phyloP scores from a whole-genome alignment of 371 early-diverging fungal species.

The Mortierella sp. region DNA sequence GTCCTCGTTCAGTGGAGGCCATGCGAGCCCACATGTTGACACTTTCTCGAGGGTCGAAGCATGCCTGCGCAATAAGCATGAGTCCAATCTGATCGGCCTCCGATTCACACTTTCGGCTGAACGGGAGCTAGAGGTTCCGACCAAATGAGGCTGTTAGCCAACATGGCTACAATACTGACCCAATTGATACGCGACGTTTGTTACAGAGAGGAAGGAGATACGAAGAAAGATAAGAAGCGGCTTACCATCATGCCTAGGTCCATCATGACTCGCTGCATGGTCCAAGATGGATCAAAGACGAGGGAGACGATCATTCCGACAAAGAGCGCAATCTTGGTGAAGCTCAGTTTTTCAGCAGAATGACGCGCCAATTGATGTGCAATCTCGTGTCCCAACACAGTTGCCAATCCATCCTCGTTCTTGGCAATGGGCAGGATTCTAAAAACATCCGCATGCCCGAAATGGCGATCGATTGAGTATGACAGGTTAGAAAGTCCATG shows the following conservation, averaged over 20 bases:
- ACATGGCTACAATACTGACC: too few relatives aligned
- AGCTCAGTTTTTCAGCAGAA: conserved; percentile 83
- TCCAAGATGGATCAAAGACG: conserved; percentile 58
- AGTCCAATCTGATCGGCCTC: conserved; percentile 95
- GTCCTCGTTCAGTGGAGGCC: conserved; percentile 42
- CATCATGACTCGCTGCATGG: conserved; percentile 31
- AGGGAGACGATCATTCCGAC: conserved; percentile 57
- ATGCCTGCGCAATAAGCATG: conserved; percentile 90
- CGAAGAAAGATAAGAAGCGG: background rate
- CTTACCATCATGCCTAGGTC: conserved; percentile 48
- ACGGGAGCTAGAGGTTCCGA: conserved; percentile 74
- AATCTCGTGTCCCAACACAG: conserved; percentile 91
- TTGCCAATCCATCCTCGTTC: conserved; percentile 92
- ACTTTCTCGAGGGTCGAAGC: conserved; percentile 89
- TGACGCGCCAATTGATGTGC: conserved; percentile 90
- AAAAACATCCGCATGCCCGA: background rate
- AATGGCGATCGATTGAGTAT: too few relatives aligned
- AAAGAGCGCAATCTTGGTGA: conserved; percentile 70
- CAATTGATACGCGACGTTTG: too few relatives aligned
- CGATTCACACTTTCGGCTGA: conserved; percentile 88
- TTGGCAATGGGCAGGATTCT: conserved; percentile 84
- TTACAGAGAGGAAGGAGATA: conserved; percentile 2
- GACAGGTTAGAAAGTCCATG: too few relatives aligned
- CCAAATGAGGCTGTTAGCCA: background rate
- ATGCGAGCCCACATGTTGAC: conserved; percentile 73